Evolutionary conservation across 164 flowering plant species (phyloP).

Genomic region (Macadamia tetraphylla): DNA sequence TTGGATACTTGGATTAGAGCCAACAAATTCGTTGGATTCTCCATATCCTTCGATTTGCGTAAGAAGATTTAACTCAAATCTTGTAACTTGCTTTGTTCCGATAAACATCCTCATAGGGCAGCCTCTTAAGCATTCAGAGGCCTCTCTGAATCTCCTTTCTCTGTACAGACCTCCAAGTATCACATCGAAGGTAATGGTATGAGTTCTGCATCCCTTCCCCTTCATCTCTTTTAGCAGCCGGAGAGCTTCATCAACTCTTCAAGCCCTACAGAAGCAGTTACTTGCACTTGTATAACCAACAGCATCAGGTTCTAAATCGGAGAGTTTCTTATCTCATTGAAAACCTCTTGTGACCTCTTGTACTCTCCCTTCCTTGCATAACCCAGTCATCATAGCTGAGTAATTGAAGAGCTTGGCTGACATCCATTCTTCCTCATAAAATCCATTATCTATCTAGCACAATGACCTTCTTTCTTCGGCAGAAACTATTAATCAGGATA

Average conservation of each 20-base stretch:
- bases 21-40: constrained; percentile 45
- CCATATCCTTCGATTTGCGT: constrained; percentile 44
- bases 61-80: constrained; percentile 59
- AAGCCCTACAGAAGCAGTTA: constrained; percentile 45
- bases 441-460: too few relatives aligned
- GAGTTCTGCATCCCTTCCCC: constrained; percentile 51
- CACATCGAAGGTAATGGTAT: constrained; percentile 60
- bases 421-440: constrained; percentile 73
- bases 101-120: constrained; percentile 57
- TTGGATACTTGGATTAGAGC: constrained; percentile 28
- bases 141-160: constrained; percentile 57
- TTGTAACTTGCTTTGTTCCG: constrained; percentile 77
- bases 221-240: constrained; percentile 67
- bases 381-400: constrained; percentile 74
- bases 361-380: constrained; percentile 60
- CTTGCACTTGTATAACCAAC: constrained; percentile 70
- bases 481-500: too few relatives aligned
- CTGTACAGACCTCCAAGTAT: constrained; percentile 69
- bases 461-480: too few relatives aligned
- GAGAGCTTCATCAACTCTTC: constrained; percentile 52
- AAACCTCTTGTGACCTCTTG: constrained; percentile 50
- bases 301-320: constrained; percentile 53
- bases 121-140: constrained; percentile 62
- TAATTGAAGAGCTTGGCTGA: constrained; percentile 65
- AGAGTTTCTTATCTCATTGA: constrained; percentile 55